These are phyloP conservation scores for Tephrocybe rancida DNA, from an alignment of 768 basidiomycete genomes.

Conservation along the genomic window DNA sequence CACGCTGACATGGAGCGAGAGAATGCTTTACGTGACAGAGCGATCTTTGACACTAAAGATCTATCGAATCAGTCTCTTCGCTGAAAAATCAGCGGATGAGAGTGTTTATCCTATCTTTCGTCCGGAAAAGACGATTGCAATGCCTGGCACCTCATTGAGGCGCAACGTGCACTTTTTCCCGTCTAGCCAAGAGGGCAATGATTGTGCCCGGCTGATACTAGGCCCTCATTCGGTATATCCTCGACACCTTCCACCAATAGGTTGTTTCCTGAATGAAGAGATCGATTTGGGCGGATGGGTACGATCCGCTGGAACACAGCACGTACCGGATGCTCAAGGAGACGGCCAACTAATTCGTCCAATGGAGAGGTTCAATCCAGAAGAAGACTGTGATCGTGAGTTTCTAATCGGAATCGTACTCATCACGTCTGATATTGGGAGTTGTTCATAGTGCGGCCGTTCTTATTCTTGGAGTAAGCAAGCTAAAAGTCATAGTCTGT, in stretches of 20 bases:
- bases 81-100: neutral
- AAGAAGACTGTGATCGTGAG: constrained; percentile 3
- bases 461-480: neutral
- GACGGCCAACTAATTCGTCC: neutral
- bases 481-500: too few relatives aligned
- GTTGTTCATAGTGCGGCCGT: neutral
- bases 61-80: neutral
- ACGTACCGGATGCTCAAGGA: neutral
- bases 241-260: neutral
- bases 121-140: neutral
- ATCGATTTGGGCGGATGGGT: constrained; percentile 1
- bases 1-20: constrained; percentile 2
- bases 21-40: neutral
- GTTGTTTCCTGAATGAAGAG: constrained; percentile 4
- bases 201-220: neutral
- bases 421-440: neutral
- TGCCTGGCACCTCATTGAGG: neutral
- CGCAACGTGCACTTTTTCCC: constrained; percentile 3
- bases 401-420: neutral
- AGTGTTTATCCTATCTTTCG: neutral
- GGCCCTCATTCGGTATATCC: neutral
- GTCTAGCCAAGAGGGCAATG: neutral
- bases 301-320: neutral
- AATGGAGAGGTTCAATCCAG: constrained; percentile 3
- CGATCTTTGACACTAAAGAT: neutral